Evolutionary conservation across 495 filamentous ascomycete species (phyloP).

Genomic region (Daldinia vernicosa): DNA sequence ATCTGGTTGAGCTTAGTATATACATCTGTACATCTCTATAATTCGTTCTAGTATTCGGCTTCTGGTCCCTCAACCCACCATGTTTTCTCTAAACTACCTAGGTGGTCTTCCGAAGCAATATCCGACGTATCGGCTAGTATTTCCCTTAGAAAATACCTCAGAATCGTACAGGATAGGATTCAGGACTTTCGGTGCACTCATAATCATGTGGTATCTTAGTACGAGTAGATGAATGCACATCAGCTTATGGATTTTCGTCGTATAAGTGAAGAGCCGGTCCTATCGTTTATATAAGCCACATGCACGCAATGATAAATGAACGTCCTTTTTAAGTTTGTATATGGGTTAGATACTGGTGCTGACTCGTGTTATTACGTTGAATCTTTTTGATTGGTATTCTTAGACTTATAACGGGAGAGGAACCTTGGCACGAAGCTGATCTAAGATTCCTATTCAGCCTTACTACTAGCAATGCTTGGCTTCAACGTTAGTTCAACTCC

Average conservation of each 20-base stretch:
- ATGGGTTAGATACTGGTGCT: not conserved
- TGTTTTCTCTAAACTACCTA: not conserved
- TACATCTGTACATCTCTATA: not conserved
- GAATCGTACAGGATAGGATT: not conserved
- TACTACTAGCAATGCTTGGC: not conserved
- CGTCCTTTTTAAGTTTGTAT: conserved; percentile 4
- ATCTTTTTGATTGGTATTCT: not conserved
- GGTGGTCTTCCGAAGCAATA: not conserved
- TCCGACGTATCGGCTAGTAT: not conserved
- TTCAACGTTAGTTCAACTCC: not conserved
- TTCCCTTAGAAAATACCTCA: conserved; percentile 2
- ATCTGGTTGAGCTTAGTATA: not conserved
- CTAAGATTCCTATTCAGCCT: not conserved
- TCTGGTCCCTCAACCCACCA: not conserved
- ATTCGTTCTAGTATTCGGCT: not conserved
- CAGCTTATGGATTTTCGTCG: not conserved
- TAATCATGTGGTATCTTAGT: not conserved
- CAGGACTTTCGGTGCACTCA: not conserved
- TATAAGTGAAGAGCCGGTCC: not conserved
- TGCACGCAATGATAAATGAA: not conserved
- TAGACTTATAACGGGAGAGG: not conserved
- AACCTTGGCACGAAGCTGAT: not conserved
- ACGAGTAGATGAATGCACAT: not conserved
- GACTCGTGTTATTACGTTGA: not conserved
- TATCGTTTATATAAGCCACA: not conserved